Evolutionary conservation across 805 yeast species (phyloP).

Genomic region (Zygosaccharomyces lentus): DNA sequence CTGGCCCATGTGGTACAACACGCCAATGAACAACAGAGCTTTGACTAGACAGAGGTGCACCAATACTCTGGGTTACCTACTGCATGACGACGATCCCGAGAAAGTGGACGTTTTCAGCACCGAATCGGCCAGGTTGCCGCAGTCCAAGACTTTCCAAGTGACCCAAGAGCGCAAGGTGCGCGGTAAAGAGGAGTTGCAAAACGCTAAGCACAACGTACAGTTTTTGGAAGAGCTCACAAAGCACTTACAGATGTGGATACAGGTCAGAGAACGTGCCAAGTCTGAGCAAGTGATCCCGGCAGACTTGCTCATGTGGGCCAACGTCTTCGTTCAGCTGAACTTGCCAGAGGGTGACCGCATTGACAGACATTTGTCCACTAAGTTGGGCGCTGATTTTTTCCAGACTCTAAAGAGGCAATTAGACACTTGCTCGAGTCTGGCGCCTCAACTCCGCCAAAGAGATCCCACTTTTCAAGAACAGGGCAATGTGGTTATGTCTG

Average conservation of each 20-base stretch:
- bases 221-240: slow-evolving; percentile 18
- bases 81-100: slow-evolving; percentile 22
- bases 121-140: slow-evolving; percentile 23
- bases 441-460: slow-evolving; percentile 11
- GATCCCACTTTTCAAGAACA: slow-evolving; percentile 28
- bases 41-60: slow-evolving; percentile 19
- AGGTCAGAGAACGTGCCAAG: slow-evolving; percentile 14
- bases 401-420: slow-evolving; percentile 8
- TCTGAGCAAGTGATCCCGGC: slow-evolving; percentile 16
- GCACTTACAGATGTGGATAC: slow-evolving; percentile 21
- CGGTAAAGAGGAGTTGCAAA: slow-evolving; percentile 21
- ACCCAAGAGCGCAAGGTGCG: slow-evolving; percentile 22
- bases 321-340: slow-evolving; percentile 23
- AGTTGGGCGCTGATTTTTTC: slow-evolving; percentile 15
- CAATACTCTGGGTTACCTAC: slow-evolving; percentile 17
- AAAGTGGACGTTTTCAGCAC: slow-evolving; percentile 6
- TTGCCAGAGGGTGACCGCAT: slow-evolving; percentile 26
- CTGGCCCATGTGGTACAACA: slow-evolving; percentile 71
- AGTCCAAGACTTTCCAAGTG: slow-evolving; percentile 29
- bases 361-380: slow-evolving; percentile 13
- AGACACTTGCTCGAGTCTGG: slow-evolving; percentile 5
- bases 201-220: slow-evolving; percentile 21
- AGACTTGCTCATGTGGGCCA: slow-evolving; percentile 26
- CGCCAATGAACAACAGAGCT: slow-evolving; percentile 40
- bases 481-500: slow-evolving; percentile 29